These are phyloP conservation scores for Rutstroemia sp. DNA, from an alignment of 2,329 filamentous ascomycete species.

Conservation along the genomic window DNA sequence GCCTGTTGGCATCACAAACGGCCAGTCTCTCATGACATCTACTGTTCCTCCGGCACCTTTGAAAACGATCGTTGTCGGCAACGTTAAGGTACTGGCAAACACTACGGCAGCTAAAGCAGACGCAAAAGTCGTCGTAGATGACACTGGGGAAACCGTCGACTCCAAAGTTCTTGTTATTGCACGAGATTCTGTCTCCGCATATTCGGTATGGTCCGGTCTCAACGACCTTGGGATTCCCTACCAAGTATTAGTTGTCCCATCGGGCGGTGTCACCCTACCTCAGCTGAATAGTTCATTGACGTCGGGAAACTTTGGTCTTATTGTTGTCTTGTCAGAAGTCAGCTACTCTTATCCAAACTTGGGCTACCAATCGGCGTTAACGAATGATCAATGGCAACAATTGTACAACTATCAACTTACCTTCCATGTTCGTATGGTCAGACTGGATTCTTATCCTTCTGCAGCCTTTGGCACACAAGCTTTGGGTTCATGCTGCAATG, in stretches of 20 bases:
- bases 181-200: constrained; percentile 41
- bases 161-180: constrained; percentile 50
- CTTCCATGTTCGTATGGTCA: constrained; percentile 53
- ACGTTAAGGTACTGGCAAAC: constrained; percentile 2
- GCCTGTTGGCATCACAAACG: constrained; percentile 2
- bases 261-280: constrained; percentile 43
- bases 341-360: constrained; percentile 34
- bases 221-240: constrained; percentile 55
- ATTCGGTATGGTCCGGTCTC: constrained; percentile 44
- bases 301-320: constrained; percentile 47
- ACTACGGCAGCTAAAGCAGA: constrained; percentile 1
- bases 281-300: constrained; percentile 38
- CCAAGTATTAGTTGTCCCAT: constrained; percentile 45
- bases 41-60: constrained; percentile 3
- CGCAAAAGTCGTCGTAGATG: not conserved
- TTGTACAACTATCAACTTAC: constrained; percentile 49
- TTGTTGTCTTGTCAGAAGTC: constrained; percentile 35
- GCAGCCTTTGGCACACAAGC: constrained; percentile 37
- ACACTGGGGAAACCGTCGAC: constrained; percentile 13
- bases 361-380: constrained; percentile 32
- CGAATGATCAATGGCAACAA: constrained; percentile 46
- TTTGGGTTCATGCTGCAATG: constrained; percentile 37
- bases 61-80: not conserved
- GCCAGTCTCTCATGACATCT: constrained; percentile 2
- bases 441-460: constrained; percentile 49